Conservation (phyloP, 108 stramenopile species). For the Chaetoceros muelleri region DNA sequence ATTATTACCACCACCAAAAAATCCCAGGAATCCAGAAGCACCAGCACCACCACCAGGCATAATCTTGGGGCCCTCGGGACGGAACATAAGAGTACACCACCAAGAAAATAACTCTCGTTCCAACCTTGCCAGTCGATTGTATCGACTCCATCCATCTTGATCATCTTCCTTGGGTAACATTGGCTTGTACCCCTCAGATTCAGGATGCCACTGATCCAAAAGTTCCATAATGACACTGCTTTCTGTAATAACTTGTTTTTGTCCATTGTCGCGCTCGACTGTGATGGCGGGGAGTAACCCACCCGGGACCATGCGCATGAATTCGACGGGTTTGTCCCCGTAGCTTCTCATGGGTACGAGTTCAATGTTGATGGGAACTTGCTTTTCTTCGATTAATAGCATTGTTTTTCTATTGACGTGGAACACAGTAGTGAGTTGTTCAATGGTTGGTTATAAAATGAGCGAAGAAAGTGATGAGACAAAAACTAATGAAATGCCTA, state of each 20-base stretch:
- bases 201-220: conserved; percentile 67
- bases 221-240: conserved; percentile 85
- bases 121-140: conserved; percentile 50
- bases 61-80: conserved; percentile 42
- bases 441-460: no score
- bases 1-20: conserved; percentile 30
- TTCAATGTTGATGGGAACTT: conserved; percentile 78
- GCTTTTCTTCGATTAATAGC: conserved; percentile 88
- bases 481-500: neutral
- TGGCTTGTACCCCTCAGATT: conserved; percentile 50
- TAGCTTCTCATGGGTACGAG: conserved; percentile 89
- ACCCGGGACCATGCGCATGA: conserved; percentile 73
- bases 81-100: conserved; percentile 87
- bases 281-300: conserved; percentile 85
- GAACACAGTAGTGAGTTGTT: no score
- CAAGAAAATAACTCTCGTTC: conserved; percentile 87
- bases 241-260: conserved; percentile 69
- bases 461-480: neutral
- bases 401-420: no score
- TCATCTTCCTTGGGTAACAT: conserved; percentile 66
- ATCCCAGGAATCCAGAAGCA: conserved; percentile 15
- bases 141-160: conserved; percentile 21
- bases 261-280: conserved; percentile 49
- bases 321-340: conserved; percentile 83
- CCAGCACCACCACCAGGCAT: neutral